A percentile compares a stretch with the other conserved stretches of the same genome.
phyloP scores from a whole-genome alignment of 352 stramenopile genomes.

The Phytophthora foliorum region DNA sequence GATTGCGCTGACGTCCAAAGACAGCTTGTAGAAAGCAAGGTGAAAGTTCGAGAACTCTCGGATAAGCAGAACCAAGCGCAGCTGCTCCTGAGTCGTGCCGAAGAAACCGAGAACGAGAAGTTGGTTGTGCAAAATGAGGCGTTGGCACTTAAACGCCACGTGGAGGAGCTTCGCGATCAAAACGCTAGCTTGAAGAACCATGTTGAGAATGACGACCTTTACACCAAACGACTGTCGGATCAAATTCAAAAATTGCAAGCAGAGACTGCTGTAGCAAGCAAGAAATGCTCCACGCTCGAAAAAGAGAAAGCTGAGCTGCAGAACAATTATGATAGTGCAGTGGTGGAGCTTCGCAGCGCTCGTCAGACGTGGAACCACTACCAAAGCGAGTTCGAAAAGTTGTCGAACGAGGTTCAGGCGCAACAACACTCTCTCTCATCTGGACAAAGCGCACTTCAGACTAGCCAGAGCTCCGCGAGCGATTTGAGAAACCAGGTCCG shows the following conservation, averaged over 20 bases:
- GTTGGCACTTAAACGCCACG: slow-evolving; percentile 57
- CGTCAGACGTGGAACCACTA: slow-evolving; percentile 74
- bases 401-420: slow-evolving; percentile 66
- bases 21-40: slow-evolving; percentile 58
- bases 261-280: slow-evolving; percentile 42
- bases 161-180: slow-evolving; percentile 77
- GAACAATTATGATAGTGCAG: slow-evolving; percentile 60
- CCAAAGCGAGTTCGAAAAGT: slow-evolving; percentile 80
- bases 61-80: slow-evolving; percentile 52
- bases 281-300: slow-evolving; percentile 47
- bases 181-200: slow-evolving; percentile 68
- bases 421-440: slow-evolving; percentile 73
- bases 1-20: slow-evolving; percentile 51
- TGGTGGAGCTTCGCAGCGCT: slow-evolving; percentile 64
- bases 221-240: slow-evolving; percentile 55
- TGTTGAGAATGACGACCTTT: slow-evolving; percentile 54
- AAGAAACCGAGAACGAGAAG: slow-evolving; percentile 77
- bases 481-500: slow-evolving; percentile 71
- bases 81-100: slow-evolving; percentile 51
- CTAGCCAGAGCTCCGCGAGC: slow-evolving; percentile 60
- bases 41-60: slow-evolving; percentile 51
- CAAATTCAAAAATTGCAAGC: slow-evolving; percentile 66
- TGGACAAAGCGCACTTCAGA: slow-evolving; percentile 64
- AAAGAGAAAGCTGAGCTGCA: slow-evolving; percentile 67
- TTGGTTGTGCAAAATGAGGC: slow-evolving; percentile 70